A percentile compares a stretch with the other conserved stretches of the same genome.
Evolutionary conservation across 1,284 basidiomycete genomes (phyloP).

Genomic region (Sanghuangporus weigelae): DNA sequence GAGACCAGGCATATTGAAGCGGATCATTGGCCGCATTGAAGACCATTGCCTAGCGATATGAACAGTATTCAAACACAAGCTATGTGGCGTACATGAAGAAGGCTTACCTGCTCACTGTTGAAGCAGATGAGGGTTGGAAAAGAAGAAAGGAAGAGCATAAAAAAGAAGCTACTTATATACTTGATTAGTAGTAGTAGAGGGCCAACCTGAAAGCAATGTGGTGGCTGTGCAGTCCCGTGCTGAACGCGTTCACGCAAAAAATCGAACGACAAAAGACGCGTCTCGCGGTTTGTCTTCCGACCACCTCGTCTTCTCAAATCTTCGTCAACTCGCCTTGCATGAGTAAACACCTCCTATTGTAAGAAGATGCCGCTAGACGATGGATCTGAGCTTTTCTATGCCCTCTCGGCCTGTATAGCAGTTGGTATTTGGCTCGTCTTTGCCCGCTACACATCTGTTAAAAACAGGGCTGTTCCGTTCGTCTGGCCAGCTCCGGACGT

Average conservation of each 20-base stretch:
- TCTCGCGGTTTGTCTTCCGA: neutral
- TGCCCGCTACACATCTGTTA: constrained; percentile 63
- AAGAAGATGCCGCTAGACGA: constrained; percentile 26
- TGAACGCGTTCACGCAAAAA: neutral
- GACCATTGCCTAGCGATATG: neutral
- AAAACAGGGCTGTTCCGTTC: constrained; percentile 69
- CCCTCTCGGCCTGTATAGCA: constrained; percentile 59
- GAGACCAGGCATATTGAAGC: neutral
- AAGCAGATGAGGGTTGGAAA: neutral
- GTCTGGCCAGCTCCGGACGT: constrained; percentile 54
- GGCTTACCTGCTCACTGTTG: neutral
- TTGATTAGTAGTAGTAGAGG: no score
- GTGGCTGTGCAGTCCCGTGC: neutral
- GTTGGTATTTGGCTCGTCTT: constrained; percentile 74
- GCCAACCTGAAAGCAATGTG: neutral
- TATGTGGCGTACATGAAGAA: neutral
- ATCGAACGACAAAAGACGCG: neutral
- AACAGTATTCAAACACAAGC: neutral
- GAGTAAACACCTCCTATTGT: neutral
- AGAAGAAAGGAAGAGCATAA: neutral
- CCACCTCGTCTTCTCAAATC: neutral
- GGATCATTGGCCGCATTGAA: neutral
- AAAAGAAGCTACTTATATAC: neutral
- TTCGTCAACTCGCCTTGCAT: neutral
- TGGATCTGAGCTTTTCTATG: constrained; percentile 47